A percentile compares a stretch with the other conserved stretches of the same genome.
Conservation (phyloP, 1,284 basidiomycete species). For the Inonotus hispidus region DNA sequence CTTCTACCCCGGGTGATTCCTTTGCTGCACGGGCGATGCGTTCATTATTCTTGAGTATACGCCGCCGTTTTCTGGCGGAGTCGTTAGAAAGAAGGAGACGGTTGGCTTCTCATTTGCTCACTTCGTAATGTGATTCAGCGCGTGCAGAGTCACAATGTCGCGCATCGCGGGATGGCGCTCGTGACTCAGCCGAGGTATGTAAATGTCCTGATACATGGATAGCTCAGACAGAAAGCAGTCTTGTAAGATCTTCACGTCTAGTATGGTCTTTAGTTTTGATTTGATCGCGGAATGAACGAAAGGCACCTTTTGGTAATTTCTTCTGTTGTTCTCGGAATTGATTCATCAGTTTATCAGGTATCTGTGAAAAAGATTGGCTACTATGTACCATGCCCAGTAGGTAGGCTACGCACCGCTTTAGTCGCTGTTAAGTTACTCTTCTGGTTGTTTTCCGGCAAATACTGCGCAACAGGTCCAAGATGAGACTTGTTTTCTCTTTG, state of each 20-base stretch:
- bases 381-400: neutral
- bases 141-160: slow-evolving; percentile 69
- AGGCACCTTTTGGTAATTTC: slow-evolving; percentile 48
- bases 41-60: slow-evolving; percentile 94
- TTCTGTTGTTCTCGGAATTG: slow-evolving; percentile 50
- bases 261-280: slow-evolving; percentile 18
- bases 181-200: slow-evolving; percentile 56
- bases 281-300: neutral
- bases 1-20: slow-evolving; percentile 41
- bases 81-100: slow-evolving; percentile 13
- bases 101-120: slow-evolving; percentile 27
- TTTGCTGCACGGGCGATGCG: slow-evolving; percentile 67
- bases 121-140: slow-evolving; percentile 84
- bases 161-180: slow-evolving; percentile 51
- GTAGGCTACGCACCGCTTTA: slow-evolving; percentile 25
- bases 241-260: slow-evolving; percentile 54
- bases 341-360: slow-evolving; percentile 52
- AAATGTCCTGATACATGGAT: slow-evolving; percentile 69
- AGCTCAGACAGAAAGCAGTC: slow-evolving; percentile 61
- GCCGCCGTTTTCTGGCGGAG: slow-evolving; percentile 74
- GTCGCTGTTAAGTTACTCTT: slow-evolving; percentile 24
- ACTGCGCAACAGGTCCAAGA: slow-evolving; percentile 51
- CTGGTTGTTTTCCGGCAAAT: slow-evolving; percentile 40
- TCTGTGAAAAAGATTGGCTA: slow-evolving; percentile 34
- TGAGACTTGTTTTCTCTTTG: slow-evolving; percentile 37